Evolutionary conservation across 768 basidiomycete species (phyloP), one percentile per base, ranked within the genome.

Genomic region (Suillus subluteus): DNA sequence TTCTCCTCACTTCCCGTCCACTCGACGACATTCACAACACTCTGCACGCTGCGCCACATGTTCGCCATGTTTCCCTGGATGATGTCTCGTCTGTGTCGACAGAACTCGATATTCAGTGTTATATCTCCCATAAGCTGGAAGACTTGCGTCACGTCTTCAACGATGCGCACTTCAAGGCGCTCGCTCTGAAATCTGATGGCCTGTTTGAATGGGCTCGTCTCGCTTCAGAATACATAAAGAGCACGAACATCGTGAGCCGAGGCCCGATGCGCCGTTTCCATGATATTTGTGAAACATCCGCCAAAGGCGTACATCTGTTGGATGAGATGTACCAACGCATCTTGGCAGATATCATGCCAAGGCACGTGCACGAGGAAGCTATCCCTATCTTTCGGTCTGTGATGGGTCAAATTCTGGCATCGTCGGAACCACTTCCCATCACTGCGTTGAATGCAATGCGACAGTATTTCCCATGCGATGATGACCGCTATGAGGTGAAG

Each of bases 401-500:
- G n/a, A 62, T 68, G 58, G 48, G 67, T 9, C 37, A 48, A 9
- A 6, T 68, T 4, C 18, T 68, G 15, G 56, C 26, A 23, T 40
- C 52, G 1, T 50, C 6, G 1, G 67, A 68, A 41, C 67, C 67
- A 4, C 59, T 68, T 37, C 15, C 67, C 9, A 44, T 52, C 12
- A 6, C 4, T 16, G 46, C 26, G 21, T 40, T 68, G n/a, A 21
- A 7, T 0, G 15, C 46, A 0, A 40, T 66, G 50, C 65, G 44
- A 4, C 58, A 9, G n/a, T 7, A 11, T 26, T 58, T 58, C 9
- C 38, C 37, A 21, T 43, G 43, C 18, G 18, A 18, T 23, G 23
- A 9, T 11, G 54, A 80, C 79, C 2, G 72, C 79, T 56, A 74
- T 76, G n/a, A n/a, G 0, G 58, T 65, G 41, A 13, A 38, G 0